Conservation (phyloP, 2,329 filamentous ascomycete genomes). For the Botrytis tulipae region DNA sequence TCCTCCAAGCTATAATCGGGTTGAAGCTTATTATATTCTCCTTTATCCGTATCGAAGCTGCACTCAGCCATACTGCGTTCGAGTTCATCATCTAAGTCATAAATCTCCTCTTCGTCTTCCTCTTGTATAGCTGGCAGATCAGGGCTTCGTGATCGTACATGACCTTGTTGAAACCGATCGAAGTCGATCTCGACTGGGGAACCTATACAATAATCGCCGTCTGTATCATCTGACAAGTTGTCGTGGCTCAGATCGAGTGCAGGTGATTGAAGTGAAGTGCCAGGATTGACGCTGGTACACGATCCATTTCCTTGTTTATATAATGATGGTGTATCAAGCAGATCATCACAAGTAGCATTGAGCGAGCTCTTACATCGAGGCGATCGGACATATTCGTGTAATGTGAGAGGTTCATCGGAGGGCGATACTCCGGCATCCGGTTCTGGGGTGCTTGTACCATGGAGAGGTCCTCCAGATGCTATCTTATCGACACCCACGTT, state of each 20-base stretch:
- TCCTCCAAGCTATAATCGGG: too few relatives aligned
- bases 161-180: too few relatives aligned
- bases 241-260: background rate
- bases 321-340: background rate
- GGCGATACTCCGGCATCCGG: background rate
- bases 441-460: background rate
- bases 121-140: background rate
- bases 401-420: background rate
- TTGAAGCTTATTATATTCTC: background rate
- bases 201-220: background rate
- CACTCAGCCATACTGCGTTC: background rate
- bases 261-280: background rate
- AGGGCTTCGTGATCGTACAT: background rate
- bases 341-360: background rate
- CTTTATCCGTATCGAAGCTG: too few relatives aligned
- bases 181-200: background rate
- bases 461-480: background rate
- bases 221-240: background rate
- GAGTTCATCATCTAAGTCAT: background rate
- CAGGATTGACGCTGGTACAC: background rate
- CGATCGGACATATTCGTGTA: background rate
- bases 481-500: background rate
- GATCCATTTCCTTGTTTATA: background rate
- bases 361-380: fast-evolving
- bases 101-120: background rate